These are phyloP conservation scores for Phaeosphaeriaceae sp. DNA, from an alignment of 2,329 filamentous ascomycete genomes.

Conservation along the genomic window DNA sequence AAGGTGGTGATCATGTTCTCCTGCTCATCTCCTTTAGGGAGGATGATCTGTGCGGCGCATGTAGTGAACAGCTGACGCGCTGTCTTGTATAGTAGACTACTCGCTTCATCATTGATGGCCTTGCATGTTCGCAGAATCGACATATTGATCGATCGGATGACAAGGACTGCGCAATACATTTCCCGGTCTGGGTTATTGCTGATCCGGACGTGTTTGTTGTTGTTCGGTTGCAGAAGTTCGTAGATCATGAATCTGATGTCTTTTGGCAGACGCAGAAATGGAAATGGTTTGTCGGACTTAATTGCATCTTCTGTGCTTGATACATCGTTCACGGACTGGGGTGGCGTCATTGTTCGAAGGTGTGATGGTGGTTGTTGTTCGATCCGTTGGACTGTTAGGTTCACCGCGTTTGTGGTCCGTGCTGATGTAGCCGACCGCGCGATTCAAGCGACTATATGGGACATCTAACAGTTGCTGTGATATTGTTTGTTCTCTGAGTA, in stretches of 20 bases:
- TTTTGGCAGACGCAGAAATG: not conserved
- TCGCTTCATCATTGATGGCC: not conserved
- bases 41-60: not conserved
- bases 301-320: not conserved
- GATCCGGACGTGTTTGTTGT: not conserved
- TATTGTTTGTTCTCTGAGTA: no score
- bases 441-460: no score
- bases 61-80: not conserved
- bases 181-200: not conserved
- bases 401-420: not conserved
- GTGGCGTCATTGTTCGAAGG: not conserved
- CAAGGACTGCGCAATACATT: not conserved
- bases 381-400: not conserved
- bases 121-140: not conserved
- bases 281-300: not conserved
- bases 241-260: not conserved
- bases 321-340: not conserved
- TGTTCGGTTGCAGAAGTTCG: not conserved
- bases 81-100: not conserved
- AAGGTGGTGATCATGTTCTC: not conserved
- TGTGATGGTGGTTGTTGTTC: not conserved
- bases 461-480: no score
- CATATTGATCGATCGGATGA: not conserved
- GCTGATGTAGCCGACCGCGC: not conserved
- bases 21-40: not conserved